These are phyloP conservation scores for Pleurostoma richardsiae DNA, from an alignment of 2,329 filamentous ascomycete species.

Conservation along the genomic window DNA sequence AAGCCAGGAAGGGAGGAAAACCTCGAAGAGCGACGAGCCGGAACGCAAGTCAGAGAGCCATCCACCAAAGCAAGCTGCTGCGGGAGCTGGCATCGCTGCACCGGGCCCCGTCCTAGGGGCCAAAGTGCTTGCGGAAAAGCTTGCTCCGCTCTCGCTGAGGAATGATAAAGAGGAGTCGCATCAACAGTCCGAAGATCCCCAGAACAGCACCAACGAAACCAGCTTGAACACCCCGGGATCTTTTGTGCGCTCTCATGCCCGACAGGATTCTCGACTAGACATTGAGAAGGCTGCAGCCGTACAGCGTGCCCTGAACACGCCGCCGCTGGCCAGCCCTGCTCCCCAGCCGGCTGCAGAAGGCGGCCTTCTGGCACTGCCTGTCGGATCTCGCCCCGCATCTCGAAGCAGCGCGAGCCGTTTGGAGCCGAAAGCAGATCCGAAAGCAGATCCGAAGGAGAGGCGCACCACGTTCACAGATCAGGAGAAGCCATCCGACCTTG, in stretches of 20 bases:
- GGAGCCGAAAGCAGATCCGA: conserved; percentile 15
- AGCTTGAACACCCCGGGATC: not conserved
- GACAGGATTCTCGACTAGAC: conserved; percentile 14
- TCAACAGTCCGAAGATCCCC: not conserved
- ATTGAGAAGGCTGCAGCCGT: conserved; percentile 19
- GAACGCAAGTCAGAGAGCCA: conserved; percentile 32
- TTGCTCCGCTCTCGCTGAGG: conserved; percentile 12
- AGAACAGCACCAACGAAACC: conserved; percentile 3
- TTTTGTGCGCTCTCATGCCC: conserved; percentile 5
- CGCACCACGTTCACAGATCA: conserved; percentile 52
- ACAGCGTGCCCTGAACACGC: conserved; percentile 18
- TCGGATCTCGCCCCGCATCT: conserved; percentile 13
- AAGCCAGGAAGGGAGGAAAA: conserved; percentile 45
- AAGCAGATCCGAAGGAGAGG: conserved; percentile 27
- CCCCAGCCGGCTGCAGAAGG: conserved; percentile 2
- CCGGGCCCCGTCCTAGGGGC: conserved; percentile 32
- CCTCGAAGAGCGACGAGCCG: conserved; percentile 48
- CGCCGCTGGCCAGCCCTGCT: conserved; percentile 5
- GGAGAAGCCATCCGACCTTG: conserved; percentile 34
- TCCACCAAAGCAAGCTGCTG: conserved; percentile 14
- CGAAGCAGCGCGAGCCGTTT: conserved; percentile 14
- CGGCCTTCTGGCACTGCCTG: conserved; percentile 2
- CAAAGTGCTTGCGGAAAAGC: conserved; percentile 30
- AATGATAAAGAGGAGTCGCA: conserved; percentile 16
- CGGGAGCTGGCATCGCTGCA: conserved; percentile 34